phyloP scores from a whole-genome alignment of 1,284 basidiomycete species.

The Ceratobasidium sp. region DNA sequence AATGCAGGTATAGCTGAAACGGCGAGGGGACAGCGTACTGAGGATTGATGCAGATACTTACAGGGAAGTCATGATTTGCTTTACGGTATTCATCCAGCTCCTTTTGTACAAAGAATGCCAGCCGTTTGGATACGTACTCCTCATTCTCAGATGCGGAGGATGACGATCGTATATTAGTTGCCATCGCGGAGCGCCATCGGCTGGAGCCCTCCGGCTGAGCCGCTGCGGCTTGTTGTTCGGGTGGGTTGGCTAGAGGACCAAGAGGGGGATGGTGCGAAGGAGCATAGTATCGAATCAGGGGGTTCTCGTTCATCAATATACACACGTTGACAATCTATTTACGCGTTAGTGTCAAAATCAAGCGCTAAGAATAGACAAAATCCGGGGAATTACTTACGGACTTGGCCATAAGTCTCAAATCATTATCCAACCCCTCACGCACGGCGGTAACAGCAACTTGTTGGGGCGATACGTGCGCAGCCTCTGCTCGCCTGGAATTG shows the following conservation, averaged over 20 bases:
- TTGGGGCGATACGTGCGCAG: slow-evolving; percentile 52
- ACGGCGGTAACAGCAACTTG: slow-evolving; percentile 54
- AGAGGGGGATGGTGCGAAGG: slow-evolving; percentile 83
- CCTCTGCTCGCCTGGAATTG: slow-evolving; percentile 29
- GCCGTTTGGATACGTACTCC: slow-evolving; percentile 70
- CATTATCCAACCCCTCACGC: slow-evolving; percentile 76
- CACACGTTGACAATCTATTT: slow-evolving; percentile 85
- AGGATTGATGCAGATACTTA: slow-evolving; percentile 51
- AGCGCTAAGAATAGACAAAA: neutral
- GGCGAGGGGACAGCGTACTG: slow-evolving; percentile 37
- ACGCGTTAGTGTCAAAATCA: slow-evolving; percentile 37
- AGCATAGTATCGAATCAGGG: slow-evolving; percentile 91
- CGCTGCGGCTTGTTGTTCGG: slow-evolving; percentile 55
- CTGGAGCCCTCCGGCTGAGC: slow-evolving; percentile 66
- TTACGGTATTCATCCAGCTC: slow-evolving; percentile 85
- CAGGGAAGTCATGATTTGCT: slow-evolving; percentile 83
- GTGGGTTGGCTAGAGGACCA: slow-evolving; percentile 76
- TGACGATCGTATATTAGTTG: slow-evolving; percentile 34
- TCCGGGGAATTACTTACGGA: slow-evolving; percentile 55
- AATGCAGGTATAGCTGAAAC: slow-evolving; percentile 33
- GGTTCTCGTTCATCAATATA: slow-evolving; percentile 90
- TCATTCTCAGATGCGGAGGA: slow-evolving; percentile 41
- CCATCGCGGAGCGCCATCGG: slow-evolving; percentile 62
- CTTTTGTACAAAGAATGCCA: slow-evolving; percentile 82
- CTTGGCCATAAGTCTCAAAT: slow-evolving; percentile 72